Evolutionary conservation across 1,139 yeast genomes (phyloP), one percentile per base, ranked within the genome.

Genomic region (Magnusiomyces paraingens): DNA sequence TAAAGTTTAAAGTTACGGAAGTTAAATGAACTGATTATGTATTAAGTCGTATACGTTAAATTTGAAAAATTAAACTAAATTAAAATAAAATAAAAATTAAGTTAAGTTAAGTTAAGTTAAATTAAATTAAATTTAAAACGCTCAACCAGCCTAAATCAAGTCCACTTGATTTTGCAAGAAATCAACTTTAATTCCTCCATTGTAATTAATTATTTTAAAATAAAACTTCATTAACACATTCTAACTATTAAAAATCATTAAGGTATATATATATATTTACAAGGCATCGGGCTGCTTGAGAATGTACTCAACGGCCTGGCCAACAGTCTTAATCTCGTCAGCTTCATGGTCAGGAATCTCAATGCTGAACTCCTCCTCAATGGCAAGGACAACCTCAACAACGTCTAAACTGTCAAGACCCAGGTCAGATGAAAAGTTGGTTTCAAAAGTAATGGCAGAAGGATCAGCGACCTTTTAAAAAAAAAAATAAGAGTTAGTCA

Each of bases 371-470:
- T 74, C 78, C 64, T 88, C 95, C 72, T 89, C 96, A 59, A 89
- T 81, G 64, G 88, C 95, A 89, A 89, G 88, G 45, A 89, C 80
- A 45, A 88, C 91, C 70, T 89, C 96, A 49, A 87, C 96, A 40
- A 86, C 84, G 66, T 89, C 96, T 66, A 89, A 80, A 36, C 93
- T 84, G 73, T 89, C 96, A 63, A 88, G 78, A 1, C 95, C 95
- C 61, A 89, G 78, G 67, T 89, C 96, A 61, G 80, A 82, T 47
- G 82, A 73, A 68, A 84, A 86, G 41, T 83, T 76, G 8, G 94
- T 79, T 17, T 73, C 72, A 55, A 81, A 80, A 21, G 79, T 73
- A 62, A 88, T 80, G 66, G 80, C 74, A 39, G 74, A 63, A 41
- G 56, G 54, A 51, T 66, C 64, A 47, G 62, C 43, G 52, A 56